Conservation (phyloP, 1,284 basidiomycete species). For the Trichosporon asahii region DNA sequence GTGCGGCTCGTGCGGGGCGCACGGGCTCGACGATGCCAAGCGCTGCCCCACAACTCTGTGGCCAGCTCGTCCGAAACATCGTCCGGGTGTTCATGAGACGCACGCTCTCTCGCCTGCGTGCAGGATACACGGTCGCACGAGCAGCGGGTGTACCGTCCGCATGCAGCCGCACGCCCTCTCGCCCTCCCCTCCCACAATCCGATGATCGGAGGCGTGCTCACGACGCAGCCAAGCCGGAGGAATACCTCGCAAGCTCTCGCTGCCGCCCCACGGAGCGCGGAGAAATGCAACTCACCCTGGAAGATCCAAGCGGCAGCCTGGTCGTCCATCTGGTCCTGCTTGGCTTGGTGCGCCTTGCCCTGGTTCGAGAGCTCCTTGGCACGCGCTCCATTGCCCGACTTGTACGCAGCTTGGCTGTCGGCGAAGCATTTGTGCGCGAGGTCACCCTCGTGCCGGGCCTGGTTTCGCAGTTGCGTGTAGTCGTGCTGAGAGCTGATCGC, state of each 20-base stretch:
- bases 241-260: not conserved
- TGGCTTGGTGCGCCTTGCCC: slow-evolving; percentile 74
- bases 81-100: not conserved
- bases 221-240: not conserved
- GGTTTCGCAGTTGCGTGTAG: slow-evolving; percentile 66
- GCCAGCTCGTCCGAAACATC: not conserved
- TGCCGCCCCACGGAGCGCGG: too few species aligned
- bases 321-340: slow-evolving; percentile 77
- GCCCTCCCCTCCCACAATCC: not conserved
- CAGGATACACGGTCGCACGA: not conserved
- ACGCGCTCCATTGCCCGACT: slow-evolving; percentile 65
- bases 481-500: slow-evolving; percentile 40
- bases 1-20: not conserved
- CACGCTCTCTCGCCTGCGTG: not conserved
- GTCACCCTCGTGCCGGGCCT: slow-evolving; percentile 67
- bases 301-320: slow-evolving; percentile 90
- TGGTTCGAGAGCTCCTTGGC: slow-evolving; percentile 81
- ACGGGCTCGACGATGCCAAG: not conserved
- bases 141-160: not conserved
- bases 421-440: slow-evolving; percentile 51
- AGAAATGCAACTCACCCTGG: slow-evolving; percentile 56
- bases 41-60: not conserved
- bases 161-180: not conserved
- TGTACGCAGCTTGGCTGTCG: slow-evolving; percentile 45
- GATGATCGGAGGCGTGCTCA: not conserved